Base-by-base conservation (phyloP, 495 filamentous ascomycete species). In the Aspergillus diversus region DNA sequence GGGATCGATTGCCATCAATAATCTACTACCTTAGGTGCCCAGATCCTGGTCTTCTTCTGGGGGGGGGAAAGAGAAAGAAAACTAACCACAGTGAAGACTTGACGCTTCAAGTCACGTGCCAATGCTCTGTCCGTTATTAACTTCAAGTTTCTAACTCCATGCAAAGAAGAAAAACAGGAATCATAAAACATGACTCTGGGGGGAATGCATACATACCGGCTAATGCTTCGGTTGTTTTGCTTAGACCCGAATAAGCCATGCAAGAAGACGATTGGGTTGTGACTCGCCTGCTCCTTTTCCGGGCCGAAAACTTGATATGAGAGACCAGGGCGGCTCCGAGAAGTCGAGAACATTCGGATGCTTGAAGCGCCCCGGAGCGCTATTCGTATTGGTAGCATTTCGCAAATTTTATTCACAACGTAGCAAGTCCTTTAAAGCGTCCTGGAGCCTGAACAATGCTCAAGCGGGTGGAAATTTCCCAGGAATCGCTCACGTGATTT, bases 191-290 rank as follows among this genome's bases (percentile, higher is more conserved):
- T 27, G 21, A 27, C 21, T 27, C 21, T 27, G 21, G 21, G 21
- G 21, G 21, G n/a, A n/a, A 27, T 27, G 21, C 46, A 39, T 43
- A 67, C 92, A 82, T 85, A 97, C 95, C 93, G 96, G 87, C 94
- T 96, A 64, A 99, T 95, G 75, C 85, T 93, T 75, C 94, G 79
- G 71, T 98, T 95, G 69, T 99, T 99, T 81, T 91, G 91, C 77
- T 96, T 97, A 46, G 92, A 96, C 27, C 95, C 95, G 71, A 99
- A 98, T 15, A 99, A 82, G 5, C 95, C 95, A 74, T 99, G 95
- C 75, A 98, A 84, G 63, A 99, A 86, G 65, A 99, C 75, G 61
- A 99, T 90, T 1, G 95, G 92, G 50, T 83, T 83, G 17, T 72
- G 71, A 39, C 61, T 67, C 42, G 64, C 63, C 43, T 77, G 66